Evolutionary conservation across 768 basidiomycete genomes (phyloP).

Genomic region (Hygrocybe coccinea): DNA sequence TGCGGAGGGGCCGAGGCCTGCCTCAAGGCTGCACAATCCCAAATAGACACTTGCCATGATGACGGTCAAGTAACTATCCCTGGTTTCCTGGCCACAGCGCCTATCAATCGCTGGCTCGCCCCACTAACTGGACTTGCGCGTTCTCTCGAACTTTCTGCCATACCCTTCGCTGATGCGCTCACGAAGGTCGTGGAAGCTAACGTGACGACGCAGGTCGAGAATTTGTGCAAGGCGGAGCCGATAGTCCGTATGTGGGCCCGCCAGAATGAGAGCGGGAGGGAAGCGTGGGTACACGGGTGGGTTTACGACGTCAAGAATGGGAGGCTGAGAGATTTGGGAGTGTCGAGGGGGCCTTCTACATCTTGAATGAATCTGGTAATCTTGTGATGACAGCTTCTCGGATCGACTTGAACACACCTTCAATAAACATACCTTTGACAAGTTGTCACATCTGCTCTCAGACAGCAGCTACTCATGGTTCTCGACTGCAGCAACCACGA

Average conservation of each 20-base stretch:
- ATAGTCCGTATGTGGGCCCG: not conserved
- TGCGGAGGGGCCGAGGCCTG: constrained; percentile 57
- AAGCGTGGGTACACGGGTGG: constrained; percentile 65
- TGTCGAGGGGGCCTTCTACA: constrained; percentile 38
- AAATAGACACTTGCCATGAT: too few species aligned
- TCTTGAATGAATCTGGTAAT: too few species aligned
- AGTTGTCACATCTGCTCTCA: too few species aligned
- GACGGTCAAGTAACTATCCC: constrained; percentile 5
- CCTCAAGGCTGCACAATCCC: constrained; percentile 21
- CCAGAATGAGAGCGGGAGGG: constrained; percentile 31
- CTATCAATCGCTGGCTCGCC: constrained; percentile 51
- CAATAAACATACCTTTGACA: too few species aligned
- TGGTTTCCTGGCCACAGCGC: constrained; percentile 22
- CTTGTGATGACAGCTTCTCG: too few species aligned
- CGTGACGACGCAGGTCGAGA: constrained; percentile 34
- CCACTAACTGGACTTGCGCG: constrained; percentile 47
- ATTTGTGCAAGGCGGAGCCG: constrained; percentile 4
- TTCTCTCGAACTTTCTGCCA: constrained; percentile 27
- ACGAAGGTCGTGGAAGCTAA: constrained; percentile 39
- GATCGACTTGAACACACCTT: too few species aligned
- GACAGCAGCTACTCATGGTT: too few species aligned
- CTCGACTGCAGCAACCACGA: too few species aligned
- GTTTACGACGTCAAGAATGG: constrained; percentile 63
- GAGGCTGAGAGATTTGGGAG: constrained; percentile 49
- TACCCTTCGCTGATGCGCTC: constrained; percentile 21